Percentiles rank a stretch among this genome's conserved stretches.
phyloP scores from a whole-genome alignment of 352 stramenopile genomes.

The Phytopythium oedochilum region DNA sequence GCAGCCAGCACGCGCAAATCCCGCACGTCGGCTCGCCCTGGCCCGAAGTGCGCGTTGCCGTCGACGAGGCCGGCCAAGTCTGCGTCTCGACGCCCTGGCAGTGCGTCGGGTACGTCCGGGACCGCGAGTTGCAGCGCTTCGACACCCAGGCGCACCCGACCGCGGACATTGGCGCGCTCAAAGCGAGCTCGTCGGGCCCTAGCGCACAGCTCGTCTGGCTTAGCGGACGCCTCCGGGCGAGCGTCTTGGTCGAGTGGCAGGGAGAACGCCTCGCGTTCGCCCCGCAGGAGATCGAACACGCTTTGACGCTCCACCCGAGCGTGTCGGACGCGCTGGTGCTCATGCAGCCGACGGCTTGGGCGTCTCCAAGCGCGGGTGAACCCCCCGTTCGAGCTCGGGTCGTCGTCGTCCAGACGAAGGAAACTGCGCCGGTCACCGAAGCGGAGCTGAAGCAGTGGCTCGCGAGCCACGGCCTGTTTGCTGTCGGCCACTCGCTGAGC shows the following conservation, averaged over 20 bases:
- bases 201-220: slow-evolving; percentile 55
- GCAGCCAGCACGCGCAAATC: neutral
- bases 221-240: slow-evolving; percentile 50
- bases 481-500: slow-evolving; percentile 23
- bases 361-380: slow-evolving; percentile 6
- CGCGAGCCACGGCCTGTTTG: slow-evolving; percentile 24
- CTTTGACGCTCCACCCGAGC: slow-evolving; percentile 25
- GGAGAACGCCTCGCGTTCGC: slow-evolving; percentile 17
- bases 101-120: slow-evolving; percentile 63
- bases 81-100: slow-evolving; percentile 81
- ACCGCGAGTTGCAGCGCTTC: slow-evolving; percentile 40
- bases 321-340: slow-evolving; percentile 57
- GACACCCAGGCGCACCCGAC: slow-evolving; percentile 38
- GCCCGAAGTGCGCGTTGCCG: slow-evolving; percentile 53
- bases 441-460: slow-evolving; percentile 37
- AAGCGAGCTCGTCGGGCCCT: slow-evolving; percentile 10
- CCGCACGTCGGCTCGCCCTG: slow-evolving; percentile 69
- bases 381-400: slow-evolving; percentile 25
- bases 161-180: slow-evolving; percentile 45
- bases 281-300: slow-evolving; percentile 36
- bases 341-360: slow-evolving; percentile 12
- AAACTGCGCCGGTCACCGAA: slow-evolving; percentile 12
- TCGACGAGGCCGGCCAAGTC: slow-evolving; percentile 52
- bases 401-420: slow-evolving; percentile 15
- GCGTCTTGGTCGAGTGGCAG: slow-evolving; percentile 26